phyloP scores from a whole-genome alignment of 345 rosid species.

The Heritiera littoralis region DNA sequence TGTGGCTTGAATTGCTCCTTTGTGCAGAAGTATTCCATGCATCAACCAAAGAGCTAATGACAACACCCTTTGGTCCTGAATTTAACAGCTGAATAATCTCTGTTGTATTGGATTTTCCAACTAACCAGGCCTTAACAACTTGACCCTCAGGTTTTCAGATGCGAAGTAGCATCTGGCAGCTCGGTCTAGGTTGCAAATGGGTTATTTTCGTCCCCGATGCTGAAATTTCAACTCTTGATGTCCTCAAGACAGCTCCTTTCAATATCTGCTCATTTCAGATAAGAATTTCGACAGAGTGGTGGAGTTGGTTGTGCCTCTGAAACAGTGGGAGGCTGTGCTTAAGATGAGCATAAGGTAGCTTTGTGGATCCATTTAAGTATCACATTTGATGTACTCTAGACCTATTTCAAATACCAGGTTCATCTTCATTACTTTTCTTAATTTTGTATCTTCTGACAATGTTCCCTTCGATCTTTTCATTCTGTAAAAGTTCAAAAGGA shows the following conservation, averaged over 20 bases:
- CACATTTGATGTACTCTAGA: too few species aligned
- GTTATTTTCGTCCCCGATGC: background rate
- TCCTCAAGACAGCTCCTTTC: background rate
- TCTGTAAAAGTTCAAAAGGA: too few species aligned
- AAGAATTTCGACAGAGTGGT: background rate
- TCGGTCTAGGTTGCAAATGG: background rate
- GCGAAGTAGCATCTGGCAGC: background rate
- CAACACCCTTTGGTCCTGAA: background rate
- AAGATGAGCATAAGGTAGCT: too few species aligned
- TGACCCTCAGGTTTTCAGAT: background rate
- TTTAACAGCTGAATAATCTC: background rate
- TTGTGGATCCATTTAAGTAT: too few species aligned
- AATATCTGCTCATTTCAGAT: background rate
- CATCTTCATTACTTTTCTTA: too few species aligned
- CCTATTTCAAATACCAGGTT: too few species aligned
- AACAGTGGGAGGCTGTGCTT: background rate
- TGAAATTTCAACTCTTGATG: background rate
- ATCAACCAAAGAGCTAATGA: background rate
- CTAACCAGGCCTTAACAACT: background rate
- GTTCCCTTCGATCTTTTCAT: too few species aligned
- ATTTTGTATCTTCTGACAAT: too few species aligned
- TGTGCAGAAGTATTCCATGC: background rate
- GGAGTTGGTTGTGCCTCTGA: background rate
- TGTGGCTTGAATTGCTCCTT: constrained; percentile 48
- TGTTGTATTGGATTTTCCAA: background rate